Conservation (phyloP, 306 rosid species). For the Pterocarpus santalinus region DNA sequence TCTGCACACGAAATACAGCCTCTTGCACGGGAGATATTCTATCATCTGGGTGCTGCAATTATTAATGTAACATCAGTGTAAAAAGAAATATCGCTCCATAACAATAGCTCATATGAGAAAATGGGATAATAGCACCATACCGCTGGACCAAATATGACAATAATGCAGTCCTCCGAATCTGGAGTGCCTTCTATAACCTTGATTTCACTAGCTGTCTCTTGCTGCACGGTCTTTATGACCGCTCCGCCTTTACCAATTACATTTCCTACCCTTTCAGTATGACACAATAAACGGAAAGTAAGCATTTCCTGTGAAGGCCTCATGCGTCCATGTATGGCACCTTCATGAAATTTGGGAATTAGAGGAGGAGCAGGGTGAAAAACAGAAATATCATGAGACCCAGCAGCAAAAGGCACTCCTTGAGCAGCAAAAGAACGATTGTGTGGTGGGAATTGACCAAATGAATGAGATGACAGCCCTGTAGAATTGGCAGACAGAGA, state of each 20-base stretch:
- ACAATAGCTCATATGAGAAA: conserved; percentile 39
- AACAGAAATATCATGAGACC: conserved; percentile 61
- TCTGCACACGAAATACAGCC: conserved; percentile 89
- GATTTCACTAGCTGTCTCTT: conserved; percentile 89
- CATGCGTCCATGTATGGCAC: conserved; percentile 68
- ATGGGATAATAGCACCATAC: conserved; percentile 58
- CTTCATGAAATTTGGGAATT: conserved; percentile 71
- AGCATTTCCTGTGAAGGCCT: conserved; percentile 71
- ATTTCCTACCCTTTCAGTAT: conserved; percentile 79
- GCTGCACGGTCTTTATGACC: conserved; percentile 70
- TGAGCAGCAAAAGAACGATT: conserved; percentile 59
- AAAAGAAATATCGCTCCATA: conserved; percentile 31
- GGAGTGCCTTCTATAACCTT: conserved; percentile 74
- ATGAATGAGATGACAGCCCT: conserved; percentile 67
- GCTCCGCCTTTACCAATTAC: conserved; percentile 95
- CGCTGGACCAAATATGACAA: conserved; percentile 85
- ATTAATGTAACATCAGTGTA: conserved; percentile 47
- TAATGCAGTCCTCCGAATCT: conserved; percentile 77
- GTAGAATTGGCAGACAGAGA: conserved; percentile 49
- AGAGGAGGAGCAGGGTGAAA: conserved; percentile 62
- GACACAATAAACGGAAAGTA: conserved; percentile 83
- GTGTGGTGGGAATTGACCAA: conserved; percentile 54
- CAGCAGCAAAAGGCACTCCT: conserved; percentile 59
- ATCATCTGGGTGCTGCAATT: conserved; percentile 93
- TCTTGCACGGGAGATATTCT: conserved; percentile 96